phyloP scores from a whole-genome alignment of 768 basidiomycete species.

The Auricularia cornea region DNA sequence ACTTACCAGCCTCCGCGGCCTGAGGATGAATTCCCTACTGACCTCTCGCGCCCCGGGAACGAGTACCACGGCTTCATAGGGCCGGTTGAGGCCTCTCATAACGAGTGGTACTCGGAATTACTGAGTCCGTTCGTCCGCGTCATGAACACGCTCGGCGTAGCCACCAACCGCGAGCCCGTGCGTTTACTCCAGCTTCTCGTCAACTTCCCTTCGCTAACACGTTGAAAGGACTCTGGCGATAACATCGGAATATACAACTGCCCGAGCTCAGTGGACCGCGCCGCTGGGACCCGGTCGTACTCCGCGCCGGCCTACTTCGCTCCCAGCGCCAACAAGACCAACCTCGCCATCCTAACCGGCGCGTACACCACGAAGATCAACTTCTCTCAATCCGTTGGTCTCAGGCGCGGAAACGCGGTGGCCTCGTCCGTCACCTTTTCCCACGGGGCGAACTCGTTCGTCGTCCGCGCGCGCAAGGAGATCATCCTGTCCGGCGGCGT shows the following conservation, averaged over 20 bases:
- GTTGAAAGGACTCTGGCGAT: constrained; percentile 1
- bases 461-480: constrained; percentile 30
- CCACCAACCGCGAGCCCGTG: background rate
- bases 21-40: constrained; percentile 4
- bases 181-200: background rate
- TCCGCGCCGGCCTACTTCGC: constrained; percentile 8
- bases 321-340: constrained; percentile 18
- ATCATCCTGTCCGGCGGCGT: constrained; percentile 32
- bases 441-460: constrained; percentile 16
- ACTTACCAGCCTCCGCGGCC: constrained; percentile 26
- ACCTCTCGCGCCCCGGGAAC: background rate
- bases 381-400: constrained; percentile 17
- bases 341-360: constrained; percentile 34
- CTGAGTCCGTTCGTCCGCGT: constrained; percentile 1
- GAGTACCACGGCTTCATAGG: constrained; percentile 2
- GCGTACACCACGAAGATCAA: constrained; percentile 31
- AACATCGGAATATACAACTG: constrained; percentile 10
- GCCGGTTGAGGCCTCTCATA: constrained; percentile 5
- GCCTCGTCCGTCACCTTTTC: constrained; percentile 32
- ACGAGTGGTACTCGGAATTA: constrained; percentile 8
- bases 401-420: constrained; percentile 13
- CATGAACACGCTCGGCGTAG: background rate
- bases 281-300: background rate
- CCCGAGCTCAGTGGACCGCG: background rate
- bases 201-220: background rate